phyloP scores from a whole-genome alignment of 2,329 filamentous ascomycete species.

The Rutstroemia sp. region DNA sequence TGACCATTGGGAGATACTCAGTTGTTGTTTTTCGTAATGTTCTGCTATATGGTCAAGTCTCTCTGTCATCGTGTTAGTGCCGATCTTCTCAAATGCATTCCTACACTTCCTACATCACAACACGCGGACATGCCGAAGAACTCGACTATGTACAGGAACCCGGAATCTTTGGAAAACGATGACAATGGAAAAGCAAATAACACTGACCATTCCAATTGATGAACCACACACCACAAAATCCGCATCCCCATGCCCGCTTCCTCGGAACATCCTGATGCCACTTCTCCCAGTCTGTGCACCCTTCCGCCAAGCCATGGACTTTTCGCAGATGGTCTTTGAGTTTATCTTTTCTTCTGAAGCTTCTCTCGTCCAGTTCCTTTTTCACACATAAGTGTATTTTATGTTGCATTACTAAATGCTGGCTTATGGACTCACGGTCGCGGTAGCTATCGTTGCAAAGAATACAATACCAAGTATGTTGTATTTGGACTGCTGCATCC shows the following conservation, averaged over 20 bases:
- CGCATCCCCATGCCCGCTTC: slow-evolving; percentile 22
- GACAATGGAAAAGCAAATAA: no score
- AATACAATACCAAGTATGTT: slow-evolving; percentile 13
- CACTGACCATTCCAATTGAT: slow-evolving; percentile 21
- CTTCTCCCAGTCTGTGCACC: slow-evolving; percentile 11
- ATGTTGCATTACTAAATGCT: slow-evolving; percentile 15
- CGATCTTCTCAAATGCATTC: neutral
- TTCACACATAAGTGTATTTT: slow-evolving; percentile 14
- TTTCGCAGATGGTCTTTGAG: slow-evolving; percentile 19
- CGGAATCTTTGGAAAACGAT: no score
- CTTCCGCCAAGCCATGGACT: slow-evolving; percentile 14
- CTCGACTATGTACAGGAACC: neutral
- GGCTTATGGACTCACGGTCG: slow-evolving; percentile 10
- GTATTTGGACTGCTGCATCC: slow-evolving; percentile 6
- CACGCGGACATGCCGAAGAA: no score
- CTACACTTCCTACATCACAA: no score
- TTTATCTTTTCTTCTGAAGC: slow-evolving; percentile 18
- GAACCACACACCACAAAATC: slow-evolving; percentile 18
- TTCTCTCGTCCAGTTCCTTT: slow-evolving; percentile 9
- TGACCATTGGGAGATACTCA: slow-evolving; percentile 13
- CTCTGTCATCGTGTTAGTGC: slow-evolving; percentile 9
- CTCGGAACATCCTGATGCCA: slow-evolving; percentile 15
- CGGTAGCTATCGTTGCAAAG: slow-evolving; percentile 11
- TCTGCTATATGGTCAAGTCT: slow-evolving; percentile 19
- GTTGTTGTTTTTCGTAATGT: slow-evolving; percentile 19